A percentile compares a stretch with the other conserved stretches of the same genome.
Conservation (phyloP, 345 rosid species). For the Triadica sebifera region DNA sequence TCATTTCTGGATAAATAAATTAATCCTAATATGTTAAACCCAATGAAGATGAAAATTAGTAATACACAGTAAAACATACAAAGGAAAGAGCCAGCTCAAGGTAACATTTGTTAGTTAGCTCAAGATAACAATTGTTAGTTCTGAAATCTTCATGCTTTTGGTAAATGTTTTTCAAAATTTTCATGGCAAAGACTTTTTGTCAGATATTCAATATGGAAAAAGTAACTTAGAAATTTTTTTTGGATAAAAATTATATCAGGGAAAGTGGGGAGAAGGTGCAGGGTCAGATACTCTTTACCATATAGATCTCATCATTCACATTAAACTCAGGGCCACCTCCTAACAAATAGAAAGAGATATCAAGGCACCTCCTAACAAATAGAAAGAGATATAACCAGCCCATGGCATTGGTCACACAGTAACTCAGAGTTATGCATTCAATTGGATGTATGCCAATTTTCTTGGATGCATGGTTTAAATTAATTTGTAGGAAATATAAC, state of each 20-base stretch:
- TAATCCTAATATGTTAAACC: not conserved
- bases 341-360: not conserved
- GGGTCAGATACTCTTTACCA: not conserved
- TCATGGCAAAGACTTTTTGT: not conserved
- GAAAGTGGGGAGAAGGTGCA: not conserved
- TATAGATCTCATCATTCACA: not conserved
- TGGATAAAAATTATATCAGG: not conserved
- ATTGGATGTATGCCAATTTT: not conserved
- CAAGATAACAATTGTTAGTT: not conserved
- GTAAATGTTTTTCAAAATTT: not conserved
- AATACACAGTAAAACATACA: not conserved
- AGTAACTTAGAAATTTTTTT: not conserved
- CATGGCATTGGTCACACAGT: not conserved
- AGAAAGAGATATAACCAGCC: not conserved
- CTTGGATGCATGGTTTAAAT: no score
- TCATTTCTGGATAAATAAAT: not conserved
- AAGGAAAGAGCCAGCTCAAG: not conserved
- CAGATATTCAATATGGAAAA: not conserved
- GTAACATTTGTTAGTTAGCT: not conserved
- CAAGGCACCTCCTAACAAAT: no score
- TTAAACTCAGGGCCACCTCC: not conserved
- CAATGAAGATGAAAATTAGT: not conserved
- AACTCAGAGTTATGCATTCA: not conserved
- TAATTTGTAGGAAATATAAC: not conserved
- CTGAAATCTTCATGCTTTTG: not conserved